Evolutionary conservation across 495 filamentous ascomycete genomes (phyloP).

Genomic region (Penicillium mononematosum): DNA sequence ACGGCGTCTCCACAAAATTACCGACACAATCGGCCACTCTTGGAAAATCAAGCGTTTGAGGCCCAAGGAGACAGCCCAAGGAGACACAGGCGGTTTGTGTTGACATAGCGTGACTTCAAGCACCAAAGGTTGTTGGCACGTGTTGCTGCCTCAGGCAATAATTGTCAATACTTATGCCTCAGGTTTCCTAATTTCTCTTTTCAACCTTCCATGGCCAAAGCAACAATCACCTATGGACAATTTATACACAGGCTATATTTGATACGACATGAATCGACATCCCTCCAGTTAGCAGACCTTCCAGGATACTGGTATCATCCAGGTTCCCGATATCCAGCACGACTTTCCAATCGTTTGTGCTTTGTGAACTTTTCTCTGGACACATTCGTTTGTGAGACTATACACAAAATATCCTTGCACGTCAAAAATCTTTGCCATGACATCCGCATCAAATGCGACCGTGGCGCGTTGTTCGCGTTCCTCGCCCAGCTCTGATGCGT

Average conservation of each 20-base stretch:
- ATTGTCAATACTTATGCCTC: neutral
- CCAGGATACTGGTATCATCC: neutral
- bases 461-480: neutral
- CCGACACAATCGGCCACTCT: neutral
- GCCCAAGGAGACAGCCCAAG: neutral
- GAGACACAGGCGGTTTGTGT: neutral
- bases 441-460: neutral
- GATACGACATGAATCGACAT: no score
- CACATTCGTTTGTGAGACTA: neutral
- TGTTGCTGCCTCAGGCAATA: conserved; percentile 10
- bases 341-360: neutral
- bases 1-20: neutral
- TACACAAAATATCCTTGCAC: neutral
- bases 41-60: neutral
- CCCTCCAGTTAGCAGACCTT: no score
- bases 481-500: neutral
- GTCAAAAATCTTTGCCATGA: neutral
- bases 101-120: neutral
- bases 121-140: neutral
- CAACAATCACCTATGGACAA: neutral
- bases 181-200: neutral
- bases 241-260: no score
- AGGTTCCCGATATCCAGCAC: neutral
- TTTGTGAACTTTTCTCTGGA: neutral
- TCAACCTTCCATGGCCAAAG: neutral